Conservation (phyloP, 2,329 filamentous ascomycete genomes). For the Neofusicoccum sp. region DNA sequence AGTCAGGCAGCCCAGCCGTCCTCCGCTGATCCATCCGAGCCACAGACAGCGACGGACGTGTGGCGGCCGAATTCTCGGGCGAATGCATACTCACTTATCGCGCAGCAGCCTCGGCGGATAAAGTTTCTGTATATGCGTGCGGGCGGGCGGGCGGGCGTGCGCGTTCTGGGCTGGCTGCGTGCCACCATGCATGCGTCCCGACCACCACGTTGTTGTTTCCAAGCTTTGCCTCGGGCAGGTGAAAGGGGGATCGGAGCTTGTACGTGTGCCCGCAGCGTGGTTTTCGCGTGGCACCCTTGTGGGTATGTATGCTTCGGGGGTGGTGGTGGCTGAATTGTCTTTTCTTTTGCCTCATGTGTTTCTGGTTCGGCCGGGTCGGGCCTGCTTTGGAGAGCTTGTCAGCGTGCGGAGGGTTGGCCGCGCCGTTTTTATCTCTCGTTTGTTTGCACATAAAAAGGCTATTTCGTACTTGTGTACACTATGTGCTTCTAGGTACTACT, state of each 20-base stretch:
- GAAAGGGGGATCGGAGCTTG: background rate
- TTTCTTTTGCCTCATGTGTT: background rate
- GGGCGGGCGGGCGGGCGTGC: no score
- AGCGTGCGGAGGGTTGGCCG: background rate
- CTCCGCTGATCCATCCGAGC: background rate
- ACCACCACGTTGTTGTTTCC: no score
- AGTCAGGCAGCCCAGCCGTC: slow-evolving; percentile 5
- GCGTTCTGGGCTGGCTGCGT: no score
- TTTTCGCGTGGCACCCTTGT: slow-evolving; percentile 10
- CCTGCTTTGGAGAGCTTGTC: background rate
- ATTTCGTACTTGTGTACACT: background rate
- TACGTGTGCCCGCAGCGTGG: background rate
- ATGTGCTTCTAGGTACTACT: background rate
- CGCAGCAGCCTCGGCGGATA: no score
- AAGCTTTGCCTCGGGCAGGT: background rate
- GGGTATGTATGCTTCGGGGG: background rate
- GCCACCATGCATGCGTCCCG: no score
- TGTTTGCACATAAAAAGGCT: background rate
- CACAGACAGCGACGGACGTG: no score
- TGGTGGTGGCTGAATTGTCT: background rate
- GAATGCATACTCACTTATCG: no score
- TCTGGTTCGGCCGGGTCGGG: slow-evolving; percentile 13
- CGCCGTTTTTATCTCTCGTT: background rate
- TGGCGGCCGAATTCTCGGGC: background rate
- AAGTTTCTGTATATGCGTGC: no score